A percentile compares a stretch with the other conserved stretches of the same genome.
phyloP scores from a whole-genome alignment of 257 asterid genomes.

The Primulina eburnea region DNA sequence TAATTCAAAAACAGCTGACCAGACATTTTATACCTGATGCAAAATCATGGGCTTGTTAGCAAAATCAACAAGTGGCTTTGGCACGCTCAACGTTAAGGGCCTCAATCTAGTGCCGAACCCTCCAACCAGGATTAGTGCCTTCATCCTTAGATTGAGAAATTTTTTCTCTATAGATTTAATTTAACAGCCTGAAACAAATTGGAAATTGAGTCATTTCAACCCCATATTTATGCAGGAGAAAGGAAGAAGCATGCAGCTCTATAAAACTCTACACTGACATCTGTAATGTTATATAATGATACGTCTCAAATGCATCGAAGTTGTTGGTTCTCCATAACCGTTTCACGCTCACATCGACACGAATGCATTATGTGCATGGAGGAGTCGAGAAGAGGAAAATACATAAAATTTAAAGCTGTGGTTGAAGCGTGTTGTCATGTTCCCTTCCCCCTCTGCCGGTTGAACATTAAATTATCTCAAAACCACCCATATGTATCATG shows the following conservation, averaged over 20 bases:
- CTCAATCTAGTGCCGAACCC: conserved; percentile 94
- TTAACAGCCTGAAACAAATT: conserved; percentile 18
- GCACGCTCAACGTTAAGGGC: conserved; percentile 84
- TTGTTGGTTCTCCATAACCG: conserved; percentile 40
- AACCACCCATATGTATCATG: not conserved
- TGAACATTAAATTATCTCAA: conserved; percentile 1
- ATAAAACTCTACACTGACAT: conserved; percentile 40
- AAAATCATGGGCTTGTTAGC: conserved; percentile 97
- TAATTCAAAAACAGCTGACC: not conserved
- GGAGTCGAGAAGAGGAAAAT: conserved; percentile 18
- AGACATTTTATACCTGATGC: conserved; percentile 68
- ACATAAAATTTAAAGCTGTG: conserved; percentile 11
- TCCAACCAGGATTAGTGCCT: conserved; percentile 96
- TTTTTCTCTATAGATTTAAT: conserved; percentile 14
- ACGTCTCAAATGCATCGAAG: conserved; percentile 35
- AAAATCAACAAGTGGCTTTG: conserved; percentile 93
- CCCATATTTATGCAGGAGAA: conserved; percentile 31
- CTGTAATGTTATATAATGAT: conserved; percentile 39
- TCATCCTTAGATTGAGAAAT: conserved; percentile 45
- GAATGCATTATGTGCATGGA: conserved; percentile 37
- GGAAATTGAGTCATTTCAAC: conserved; percentile 21
- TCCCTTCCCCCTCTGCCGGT: conserved; percentile 1
- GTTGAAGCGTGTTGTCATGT: conserved; percentile 20
- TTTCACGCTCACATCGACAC: conserved; percentile 34
- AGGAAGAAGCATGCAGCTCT: conserved; percentile 31